A percentile compares a stretch with the other conserved stretches of the same genome.
Evolutionary conservation across 1,284 basidiomycete genomes (phyloP).

Genomic region (Cutaneotrichosporon curvatum): DNA sequence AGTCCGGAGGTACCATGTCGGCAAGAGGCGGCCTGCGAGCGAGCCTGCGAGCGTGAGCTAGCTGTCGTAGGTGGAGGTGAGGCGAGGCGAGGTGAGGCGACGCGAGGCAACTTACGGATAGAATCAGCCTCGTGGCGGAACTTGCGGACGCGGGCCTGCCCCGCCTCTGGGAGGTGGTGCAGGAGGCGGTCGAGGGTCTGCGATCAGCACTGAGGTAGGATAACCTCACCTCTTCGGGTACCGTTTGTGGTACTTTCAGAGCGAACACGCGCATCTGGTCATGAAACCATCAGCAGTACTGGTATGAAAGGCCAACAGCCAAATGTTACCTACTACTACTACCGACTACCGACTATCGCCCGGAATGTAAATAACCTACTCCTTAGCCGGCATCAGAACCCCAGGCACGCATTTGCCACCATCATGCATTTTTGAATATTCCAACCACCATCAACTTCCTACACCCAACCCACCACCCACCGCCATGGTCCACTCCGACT

Average conservation of each 20-base stretch:
- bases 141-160: conserved; percentile 23
- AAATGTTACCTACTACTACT: too few species aligned
- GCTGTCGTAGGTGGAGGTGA: background rate
- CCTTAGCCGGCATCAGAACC: background rate
- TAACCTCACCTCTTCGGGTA: conserved; percentile 12
- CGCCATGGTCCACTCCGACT: background rate
- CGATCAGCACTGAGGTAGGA: background rate
- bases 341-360: too few species aligned
- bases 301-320: too few species aligned
- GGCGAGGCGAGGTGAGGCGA: conserved; percentile 7
- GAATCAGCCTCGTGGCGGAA: conserved; percentile 30
- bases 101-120: conserved; percentile 16
- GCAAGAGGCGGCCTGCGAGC: conserved; percentile 28
- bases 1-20: conserved; percentile 31
- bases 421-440: background rate
- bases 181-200: conserved; percentile 25
- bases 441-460: too few species aligned
- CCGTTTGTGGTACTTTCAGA: conserved; percentile 9
- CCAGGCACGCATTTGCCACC: background rate
- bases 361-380: background rate
- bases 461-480: background rate
- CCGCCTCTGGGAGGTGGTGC: conserved; percentile 16
- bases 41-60: conserved; percentile 23
- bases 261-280: conserved; percentile 11
- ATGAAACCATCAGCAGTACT: background rate